Evolutionary conservation across 2,329 filamentous ascomycete species (phyloP).

Genomic region (Nemania diffusa): DNA sequence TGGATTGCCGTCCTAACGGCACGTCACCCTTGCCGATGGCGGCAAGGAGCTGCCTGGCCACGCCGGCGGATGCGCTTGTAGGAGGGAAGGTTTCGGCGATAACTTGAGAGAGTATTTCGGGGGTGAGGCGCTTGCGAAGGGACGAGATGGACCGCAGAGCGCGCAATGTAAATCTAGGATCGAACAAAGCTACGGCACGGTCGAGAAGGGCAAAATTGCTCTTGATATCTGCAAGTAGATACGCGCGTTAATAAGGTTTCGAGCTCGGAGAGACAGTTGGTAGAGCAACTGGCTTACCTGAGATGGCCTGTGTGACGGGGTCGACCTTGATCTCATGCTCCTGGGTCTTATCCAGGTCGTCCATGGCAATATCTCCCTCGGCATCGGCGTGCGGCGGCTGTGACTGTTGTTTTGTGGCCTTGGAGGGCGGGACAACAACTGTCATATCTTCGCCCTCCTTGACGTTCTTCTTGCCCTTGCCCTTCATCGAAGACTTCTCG

Average conservation of each 20-base stretch:
- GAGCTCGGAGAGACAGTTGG: background rate
- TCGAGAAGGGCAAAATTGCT: slow-evolving; percentile 92
- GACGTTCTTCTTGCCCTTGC: slow-evolving; percentile 70
- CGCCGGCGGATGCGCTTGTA: slow-evolving; percentile 67
- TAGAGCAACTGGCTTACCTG: slow-evolving; percentile 57
- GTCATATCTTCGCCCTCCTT: slow-evolving; percentile 84
- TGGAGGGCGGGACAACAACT: slow-evolving; percentile 79
- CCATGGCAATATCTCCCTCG: slow-evolving; percentile 79
- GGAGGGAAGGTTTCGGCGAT: slow-evolving; percentile 83
- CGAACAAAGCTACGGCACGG: slow-evolving; percentile 90
- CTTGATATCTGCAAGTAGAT: slow-evolving; percentile 79
- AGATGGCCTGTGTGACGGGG: slow-evolving; percentile 67
- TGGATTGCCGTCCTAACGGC: slow-evolving; percentile 66
- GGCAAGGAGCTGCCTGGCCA: slow-evolving; percentile 75
- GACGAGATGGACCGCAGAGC: slow-evolving; percentile 95
- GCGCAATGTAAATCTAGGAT: slow-evolving; percentile 92
- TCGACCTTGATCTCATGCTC: slow-evolving; percentile 67
- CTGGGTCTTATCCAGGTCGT: slow-evolving; percentile 63
- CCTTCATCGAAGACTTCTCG: slow-evolving; percentile 68
- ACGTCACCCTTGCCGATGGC: slow-evolving; percentile 75
- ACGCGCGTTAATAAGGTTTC: slow-evolving; percentile 14
- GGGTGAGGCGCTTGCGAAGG: slow-evolving; percentile 88
- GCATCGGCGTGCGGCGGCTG: slow-evolving; percentile 66
- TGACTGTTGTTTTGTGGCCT: slow-evolving; percentile 69
- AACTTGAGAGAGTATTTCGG: slow-evolving; percentile 82